Percentiles rank a stretch among this genome's conserved stretches.
Conservation (phyloP, 2,329 filamentous ascomycete genomes). For the Raffaelea deltoideospora region DNA sequence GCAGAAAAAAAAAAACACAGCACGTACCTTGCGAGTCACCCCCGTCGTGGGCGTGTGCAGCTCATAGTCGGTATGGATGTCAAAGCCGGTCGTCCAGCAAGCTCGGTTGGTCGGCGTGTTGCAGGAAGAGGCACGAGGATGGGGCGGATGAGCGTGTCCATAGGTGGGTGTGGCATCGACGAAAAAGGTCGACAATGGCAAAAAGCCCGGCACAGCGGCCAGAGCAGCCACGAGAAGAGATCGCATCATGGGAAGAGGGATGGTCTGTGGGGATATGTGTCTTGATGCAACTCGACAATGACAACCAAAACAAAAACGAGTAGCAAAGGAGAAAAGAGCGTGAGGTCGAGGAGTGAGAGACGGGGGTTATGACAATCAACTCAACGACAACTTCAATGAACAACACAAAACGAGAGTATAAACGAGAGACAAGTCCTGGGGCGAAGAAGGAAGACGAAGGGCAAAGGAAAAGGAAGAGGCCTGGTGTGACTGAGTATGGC, state of each 20-base stretch:
- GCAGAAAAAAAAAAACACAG: background rate
- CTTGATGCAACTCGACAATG: too few species aligned
- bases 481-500: too few species aligned
- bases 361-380: too few species aligned
- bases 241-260: background rate
- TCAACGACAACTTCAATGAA: too few species aligned
- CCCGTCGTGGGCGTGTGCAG: constrained; percentile 4
- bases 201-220: too few species aligned
- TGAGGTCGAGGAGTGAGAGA: background rate
- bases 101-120: constrained; percentile 6
- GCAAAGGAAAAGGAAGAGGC: too few species aligned
- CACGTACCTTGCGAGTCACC: constrained; percentile 3
- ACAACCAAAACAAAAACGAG: background rate
- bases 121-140: constrained; percentile 1
- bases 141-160: background rate
- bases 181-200: background rate
- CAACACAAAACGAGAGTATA: too few species aligned
- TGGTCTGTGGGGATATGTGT: background rate
- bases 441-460: too few species aligned
- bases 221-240: background rate
- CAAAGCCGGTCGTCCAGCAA: constrained; percentile 6
- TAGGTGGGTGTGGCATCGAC: background rate
- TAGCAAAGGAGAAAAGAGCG: background rate
- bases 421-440: too few species aligned
- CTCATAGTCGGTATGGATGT: constrained; percentile 11